Percentiles rank a stretch among this genome's conserved stretches.
phyloP scores from a whole-genome alignment of 2,329 filamentous ascomycete genomes.

The Tolypocladium nubicola region DNA sequence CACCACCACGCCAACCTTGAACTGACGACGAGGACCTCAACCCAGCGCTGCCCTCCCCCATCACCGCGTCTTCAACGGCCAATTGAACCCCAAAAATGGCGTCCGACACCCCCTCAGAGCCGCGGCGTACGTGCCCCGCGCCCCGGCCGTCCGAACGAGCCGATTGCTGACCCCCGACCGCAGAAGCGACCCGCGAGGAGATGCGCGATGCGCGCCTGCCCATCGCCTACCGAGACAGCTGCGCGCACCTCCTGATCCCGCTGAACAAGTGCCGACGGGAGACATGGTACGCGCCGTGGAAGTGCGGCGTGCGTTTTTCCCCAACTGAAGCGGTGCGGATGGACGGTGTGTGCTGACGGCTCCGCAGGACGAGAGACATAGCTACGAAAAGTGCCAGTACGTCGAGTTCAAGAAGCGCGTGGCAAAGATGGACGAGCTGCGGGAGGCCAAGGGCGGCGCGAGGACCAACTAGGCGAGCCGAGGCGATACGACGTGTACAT shows the following conservation, averaged over 20 bases:
- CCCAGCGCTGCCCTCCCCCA: conserved; percentile 12
- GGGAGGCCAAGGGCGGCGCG: conserved; percentile 71
- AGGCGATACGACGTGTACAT: background rate
- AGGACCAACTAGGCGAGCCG: conserved; percentile 61
- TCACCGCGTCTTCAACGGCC: conserved; percentile 17
- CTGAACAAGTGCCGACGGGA: conserved; percentile 90
- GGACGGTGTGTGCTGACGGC: conserved; percentile 1
- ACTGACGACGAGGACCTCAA: conserved; percentile 14
- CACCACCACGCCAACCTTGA: conserved; percentile 16
- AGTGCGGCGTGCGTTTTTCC: conserved; percentile 68
- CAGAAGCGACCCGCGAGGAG: conserved; percentile 76
- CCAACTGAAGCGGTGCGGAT: background rate
- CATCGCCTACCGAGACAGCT: conserved; percentile 87
- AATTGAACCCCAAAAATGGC: conserved; percentile 27
- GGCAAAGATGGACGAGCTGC: conserved; percentile 95
- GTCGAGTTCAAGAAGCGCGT: conserved; percentile 98
- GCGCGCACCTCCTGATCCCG: conserved; percentile 87
- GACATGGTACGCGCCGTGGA: conserved; percentile 93
- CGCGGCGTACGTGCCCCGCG: conserved; percentile 22
- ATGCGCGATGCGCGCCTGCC: conserved; percentile 89
- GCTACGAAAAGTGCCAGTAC: conserved; percentile 99
- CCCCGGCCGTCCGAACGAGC: background rate
- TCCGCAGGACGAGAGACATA: conserved; percentile 80
- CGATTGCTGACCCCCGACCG: background rate
- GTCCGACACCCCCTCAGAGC: conserved; percentile 23